Evolutionary conservation across 371 early-diverging fungal species (phyloP), one percentile per base, ranked within the genome.

Genomic region (Mucor piriformis): DNA sequence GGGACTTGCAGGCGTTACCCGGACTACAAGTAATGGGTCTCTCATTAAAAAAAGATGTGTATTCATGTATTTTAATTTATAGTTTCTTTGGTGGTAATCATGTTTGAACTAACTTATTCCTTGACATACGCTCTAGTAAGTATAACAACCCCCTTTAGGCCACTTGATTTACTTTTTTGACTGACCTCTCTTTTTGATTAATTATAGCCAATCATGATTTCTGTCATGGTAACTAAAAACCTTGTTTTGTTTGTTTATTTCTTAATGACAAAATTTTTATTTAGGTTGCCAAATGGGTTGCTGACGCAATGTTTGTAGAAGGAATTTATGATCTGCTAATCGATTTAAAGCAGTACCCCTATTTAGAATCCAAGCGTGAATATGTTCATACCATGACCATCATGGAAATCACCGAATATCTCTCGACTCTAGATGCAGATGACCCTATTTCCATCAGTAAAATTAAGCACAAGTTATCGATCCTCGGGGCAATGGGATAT

Each of bases 41-140:
- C n/a, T n/a, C n/a, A n/a, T n/a, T n/a, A n/a, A n/a, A n/a, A n/a
- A n/a, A n/a, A n/a, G n/a, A n/a, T n/a, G n/a, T n/a, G n/a, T n/a
- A n/a, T n/a, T 29, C 29, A 29, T 29, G 29, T 29, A n/a, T n/a
- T n/a, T 29, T 29, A 29, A 6, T 49, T 13, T 49, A 5, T 63
- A 75, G 94, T 96, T 4, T 94, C 95, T 0, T 74, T 96, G 7
- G 92, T 90, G 27, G 94, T 96, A 34, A 94, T 96, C 63, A 90
- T 96, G 89, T 93, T 96, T 76, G 98, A 97, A 72, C 76, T 97
- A 33, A 96, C 98, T 0, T 94, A 94, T 32, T 89, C 93, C 1
- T 71, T 95, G 16, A 89, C 89, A 11, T 94, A 94, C 57, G 79
- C 81, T 21, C 58, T 80, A 46, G 77, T 77, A 20, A 43, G 42